Conservation (phyloP, 305 asterid genomes). For the Rubia balearica region DNA sequence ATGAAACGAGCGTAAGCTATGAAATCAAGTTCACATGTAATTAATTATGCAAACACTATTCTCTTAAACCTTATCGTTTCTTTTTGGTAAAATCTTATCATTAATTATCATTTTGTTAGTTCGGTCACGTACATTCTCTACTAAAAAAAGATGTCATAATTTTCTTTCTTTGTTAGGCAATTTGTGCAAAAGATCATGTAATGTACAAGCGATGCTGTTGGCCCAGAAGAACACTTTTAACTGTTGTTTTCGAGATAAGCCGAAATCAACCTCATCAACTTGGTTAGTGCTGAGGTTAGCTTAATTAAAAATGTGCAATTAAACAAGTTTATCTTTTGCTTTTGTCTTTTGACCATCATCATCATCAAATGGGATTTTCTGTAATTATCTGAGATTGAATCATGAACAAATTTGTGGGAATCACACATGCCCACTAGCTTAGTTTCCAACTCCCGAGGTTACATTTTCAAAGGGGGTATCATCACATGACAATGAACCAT, state of each 20-base stretch:
- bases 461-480: slow-evolving; percentile 28
- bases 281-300: slow-evolving; percentile 12
- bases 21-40: background rate
- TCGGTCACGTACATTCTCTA: background rate
- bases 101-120: background rate
- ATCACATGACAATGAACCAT: slow-evolving; percentile 30
- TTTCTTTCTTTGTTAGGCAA: background rate
- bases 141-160: background rate
- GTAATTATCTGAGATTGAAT: slow-evolving; percentile 17
- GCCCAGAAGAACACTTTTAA: slow-evolving; percentile 4
- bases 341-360: background rate
- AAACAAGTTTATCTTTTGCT: slow-evolving; percentile 20
- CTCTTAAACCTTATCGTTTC: background rate
- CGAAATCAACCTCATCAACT: slow-evolving; percentile 20
- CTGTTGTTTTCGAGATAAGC: slow-evolving; percentile 8
- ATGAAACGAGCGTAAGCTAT: background rate
- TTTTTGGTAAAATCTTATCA: background rate
- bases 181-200: background rate
- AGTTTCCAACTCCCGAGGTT: slow-evolving; percentile 24
- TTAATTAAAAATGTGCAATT: slow-evolving; percentile 3
- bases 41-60: background rate
- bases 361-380: slow-evolving; percentile 5
- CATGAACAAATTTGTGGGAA: slow-evolving; percentile 6
- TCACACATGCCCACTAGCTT: slow-evolving; percentile 24
- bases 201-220: slow-evolving; percentile 10